Evolutionary conservation across 2,329 filamentous ascomycete genomes (phyloP).

Genomic region (Calonectria hongkongensis): DNA sequence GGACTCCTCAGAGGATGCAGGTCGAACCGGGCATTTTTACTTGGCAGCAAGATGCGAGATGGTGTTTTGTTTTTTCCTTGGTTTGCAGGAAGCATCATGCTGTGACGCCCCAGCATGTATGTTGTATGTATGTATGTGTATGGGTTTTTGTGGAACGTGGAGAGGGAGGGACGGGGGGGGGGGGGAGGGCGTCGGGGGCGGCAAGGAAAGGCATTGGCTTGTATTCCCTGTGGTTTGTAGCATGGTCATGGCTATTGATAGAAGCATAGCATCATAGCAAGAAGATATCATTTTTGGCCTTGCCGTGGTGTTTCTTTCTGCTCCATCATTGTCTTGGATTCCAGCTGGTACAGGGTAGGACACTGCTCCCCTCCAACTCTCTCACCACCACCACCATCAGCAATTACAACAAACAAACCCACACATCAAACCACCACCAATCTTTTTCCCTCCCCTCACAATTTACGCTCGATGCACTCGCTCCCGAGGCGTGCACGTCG

Average conservation of each 20-base stretch:
- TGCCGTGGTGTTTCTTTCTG: neutral
- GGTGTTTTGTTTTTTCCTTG: neutral
- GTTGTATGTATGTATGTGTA: neutral
- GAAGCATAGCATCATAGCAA: neutral
- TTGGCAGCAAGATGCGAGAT: conserved; percentile 14
- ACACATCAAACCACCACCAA: too few relatives aligned
- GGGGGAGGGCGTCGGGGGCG: too few relatives aligned
- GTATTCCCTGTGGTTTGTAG: too few relatives aligned
- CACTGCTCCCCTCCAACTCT: too few relatives aligned
- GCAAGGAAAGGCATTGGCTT: neutral
- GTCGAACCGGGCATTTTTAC: conserved; percentile 20
- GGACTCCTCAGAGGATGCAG: neutral
- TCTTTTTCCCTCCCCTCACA: neutral
- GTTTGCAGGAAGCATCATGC: neutral
- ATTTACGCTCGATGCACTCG: neutral
- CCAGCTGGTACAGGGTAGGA: too few relatives aligned
- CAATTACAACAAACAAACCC: too few relatives aligned
- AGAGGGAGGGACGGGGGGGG: too few relatives aligned
- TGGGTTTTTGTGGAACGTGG: too few relatives aligned
- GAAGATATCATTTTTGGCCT: too few relatives aligned
- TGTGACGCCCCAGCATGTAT: neutral
- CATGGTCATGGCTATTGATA: neutral
- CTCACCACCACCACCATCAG: too few relatives aligned
- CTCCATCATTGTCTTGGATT: neutral
- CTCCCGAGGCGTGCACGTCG: conserved; percentile 8